phyloP scores from a whole-genome alignment of 345 rosid genomes.

The Excoecaria cochinchinensis region DNA sequence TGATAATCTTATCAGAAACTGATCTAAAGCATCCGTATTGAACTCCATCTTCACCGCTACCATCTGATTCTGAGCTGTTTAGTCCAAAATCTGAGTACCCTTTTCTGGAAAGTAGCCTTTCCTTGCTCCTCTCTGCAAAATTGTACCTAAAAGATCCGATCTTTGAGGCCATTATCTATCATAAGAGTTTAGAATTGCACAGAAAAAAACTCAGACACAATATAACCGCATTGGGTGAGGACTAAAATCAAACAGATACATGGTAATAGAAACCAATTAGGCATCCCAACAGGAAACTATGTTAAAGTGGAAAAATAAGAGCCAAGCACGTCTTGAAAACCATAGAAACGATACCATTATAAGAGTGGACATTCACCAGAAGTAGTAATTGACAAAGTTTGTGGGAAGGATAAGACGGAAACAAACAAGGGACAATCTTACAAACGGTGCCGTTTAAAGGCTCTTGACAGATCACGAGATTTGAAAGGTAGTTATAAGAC shows the following conservation, averaged over 20 bases:
- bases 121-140: conserved; percentile 50
- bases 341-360: not conserved
- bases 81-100: conserved; percentile 50
- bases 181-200: too few relatives aligned
- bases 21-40: conserved; percentile 43
- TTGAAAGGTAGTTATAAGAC: not conserved
- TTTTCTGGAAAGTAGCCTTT: conserved; percentile 50
- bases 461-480: not conserved
- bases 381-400: not conserved
- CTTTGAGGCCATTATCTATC: conserved; percentile 28
- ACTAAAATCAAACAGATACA: too few relatives aligned
- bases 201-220: too few relatives aligned
- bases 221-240: not conserved
- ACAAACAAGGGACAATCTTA: not conserved
- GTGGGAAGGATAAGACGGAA: not conserved
- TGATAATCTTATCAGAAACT: conserved; percentile 27
- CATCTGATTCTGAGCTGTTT: conserved; percentile 32
- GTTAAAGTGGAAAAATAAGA: too few relatives aligned
- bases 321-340: not conserved
- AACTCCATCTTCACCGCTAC: conserved; percentile 21
- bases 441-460: not conserved
- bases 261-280: not conserved
- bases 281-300: too few relatives aligned
- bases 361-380: not conserved
- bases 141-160: conserved; percentile 42